phyloP scores from a whole-genome alignment of 2,329 filamentous ascomycete genomes.

The Epichloe sibirici region DNA sequence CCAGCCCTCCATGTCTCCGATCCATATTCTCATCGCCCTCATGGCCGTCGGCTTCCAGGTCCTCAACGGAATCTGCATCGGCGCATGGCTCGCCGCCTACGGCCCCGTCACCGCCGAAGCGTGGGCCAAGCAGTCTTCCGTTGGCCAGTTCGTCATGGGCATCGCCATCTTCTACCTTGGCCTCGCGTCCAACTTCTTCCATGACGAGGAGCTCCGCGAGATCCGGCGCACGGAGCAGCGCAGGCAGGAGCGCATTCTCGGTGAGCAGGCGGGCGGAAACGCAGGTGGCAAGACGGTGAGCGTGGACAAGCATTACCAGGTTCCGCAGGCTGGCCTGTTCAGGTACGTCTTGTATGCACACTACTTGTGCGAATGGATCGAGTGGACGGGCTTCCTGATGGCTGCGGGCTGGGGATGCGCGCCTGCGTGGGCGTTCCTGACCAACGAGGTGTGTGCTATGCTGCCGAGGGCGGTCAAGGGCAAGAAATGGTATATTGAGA shows the following conservation, averaged over 20 bases:
- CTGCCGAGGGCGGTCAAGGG: constrained; percentile 73
- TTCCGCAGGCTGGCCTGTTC: constrained; percentile 78
- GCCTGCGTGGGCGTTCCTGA: constrained; percentile 68
- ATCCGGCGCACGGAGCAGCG: constrained; percentile 61
- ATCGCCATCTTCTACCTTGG: constrained; percentile 65
- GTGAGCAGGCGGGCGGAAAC: constrained; percentile 27
- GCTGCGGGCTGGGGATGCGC: constrained; percentile 53
- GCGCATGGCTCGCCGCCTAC: constrained; percentile 72
- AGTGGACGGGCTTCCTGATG: constrained; percentile 86
- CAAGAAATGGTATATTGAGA: constrained; percentile 73
- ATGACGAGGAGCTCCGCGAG: constrained; percentile 81
- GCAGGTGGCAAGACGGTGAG: constrained; percentile 5
- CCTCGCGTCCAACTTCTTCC: constrained; percentile 69
- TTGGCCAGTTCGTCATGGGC: constrained; percentile 45
- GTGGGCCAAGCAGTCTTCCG: constrained; percentile 31
- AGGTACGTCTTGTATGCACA: constrained; percentile 77
- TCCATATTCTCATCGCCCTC: constrained; percentile 57
- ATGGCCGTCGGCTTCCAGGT: constrained; percentile 64
- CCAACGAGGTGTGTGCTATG: constrained; percentile 89
- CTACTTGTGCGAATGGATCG: constrained; percentile 93
- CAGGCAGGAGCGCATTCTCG: constrained; percentile 31
- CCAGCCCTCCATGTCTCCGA: constrained; percentile 86
- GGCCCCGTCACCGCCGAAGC: constrained; percentile 48
- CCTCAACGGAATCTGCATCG: constrained; percentile 65
- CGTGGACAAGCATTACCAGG: constrained; percentile 68